Conservation (phyloP, 805 yeast genomes). For the Candida ficus region DNA sequence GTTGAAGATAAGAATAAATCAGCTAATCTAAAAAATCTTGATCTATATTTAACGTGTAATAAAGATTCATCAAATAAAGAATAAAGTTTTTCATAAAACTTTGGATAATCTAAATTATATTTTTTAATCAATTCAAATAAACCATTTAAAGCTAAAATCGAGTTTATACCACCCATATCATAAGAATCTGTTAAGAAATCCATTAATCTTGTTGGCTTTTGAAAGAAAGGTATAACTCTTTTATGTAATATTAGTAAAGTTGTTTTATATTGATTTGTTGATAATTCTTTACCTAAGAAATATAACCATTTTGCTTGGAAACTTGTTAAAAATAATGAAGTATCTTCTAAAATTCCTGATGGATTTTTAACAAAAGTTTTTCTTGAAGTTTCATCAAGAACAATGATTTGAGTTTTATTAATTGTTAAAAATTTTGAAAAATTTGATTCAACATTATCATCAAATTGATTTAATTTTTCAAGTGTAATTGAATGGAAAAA, state of each 20-base stretch:
- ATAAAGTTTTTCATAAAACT: constrained; percentile 79
- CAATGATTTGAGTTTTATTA: constrained; percentile 30
- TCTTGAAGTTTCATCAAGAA: constrained; percentile 28
- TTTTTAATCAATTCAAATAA: constrained; percentile 78
- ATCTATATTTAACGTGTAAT: constrained; percentile 72
- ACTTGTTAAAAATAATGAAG: constrained; percentile 47
- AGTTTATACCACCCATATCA: constrained; percentile 53
- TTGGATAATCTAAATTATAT: constrained; percentile 86
- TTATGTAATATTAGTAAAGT: constrained; percentile 72
- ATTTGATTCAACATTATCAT: constrained; percentile 10
- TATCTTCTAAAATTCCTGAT: constrained; percentile 39
- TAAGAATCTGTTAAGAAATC: constrained; percentile 91
- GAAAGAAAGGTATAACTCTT: constrained; percentile 74
- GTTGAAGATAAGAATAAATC: constrained; percentile 84
- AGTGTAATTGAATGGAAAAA: constrained; percentile 49
- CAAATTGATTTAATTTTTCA: constrained; percentile 15
- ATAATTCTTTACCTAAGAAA: constrained; percentile 43
- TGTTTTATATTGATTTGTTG: constrained; percentile 58
- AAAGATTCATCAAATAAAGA: constrained; percentile 70
- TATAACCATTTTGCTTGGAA: constrained; percentile 68
- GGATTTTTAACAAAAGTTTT: constrained; percentile 38
- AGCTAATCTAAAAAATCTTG: constrained; percentile 81
- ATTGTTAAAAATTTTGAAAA: constrained; percentile 36
- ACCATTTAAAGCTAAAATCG: constrained; percentile 81
- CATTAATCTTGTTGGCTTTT: constrained; percentile 79